phyloP scores from a whole-genome alignment of 352 stramenopile genomes.

The Globisporangium splendens region DNA sequence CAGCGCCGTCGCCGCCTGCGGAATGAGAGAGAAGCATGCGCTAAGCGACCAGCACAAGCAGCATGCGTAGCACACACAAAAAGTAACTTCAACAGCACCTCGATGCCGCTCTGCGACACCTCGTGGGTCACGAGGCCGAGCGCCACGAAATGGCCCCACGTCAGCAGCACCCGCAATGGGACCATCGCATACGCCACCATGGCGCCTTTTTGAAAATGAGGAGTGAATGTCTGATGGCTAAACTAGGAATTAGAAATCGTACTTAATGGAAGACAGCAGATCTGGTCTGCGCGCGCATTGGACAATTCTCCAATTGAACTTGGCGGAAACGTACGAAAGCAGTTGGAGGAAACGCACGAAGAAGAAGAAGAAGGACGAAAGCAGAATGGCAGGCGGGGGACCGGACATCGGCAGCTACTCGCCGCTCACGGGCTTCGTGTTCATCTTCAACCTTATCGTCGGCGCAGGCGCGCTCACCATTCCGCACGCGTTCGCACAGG shows the following conservation, averaged over 20 bases:
- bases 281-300: too few species aligned
- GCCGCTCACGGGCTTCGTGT: constrained; percentile 86
- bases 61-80: background rate
- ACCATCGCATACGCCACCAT: constrained; percentile 16
- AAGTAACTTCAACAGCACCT: constrained; percentile 1
- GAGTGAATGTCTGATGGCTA: too few species aligned
- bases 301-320: background rate
- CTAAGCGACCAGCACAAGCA: background rate
- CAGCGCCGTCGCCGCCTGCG: constrained; percentile 24
- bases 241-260: background rate
- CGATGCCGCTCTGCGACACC: constrained; percentile 2
- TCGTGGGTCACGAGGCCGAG: constrained; percentile 31
- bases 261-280: background rate
- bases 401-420: constrained; percentile 71
- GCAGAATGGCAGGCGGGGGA: constrained; percentile 48
- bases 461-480: constrained; percentile 84
- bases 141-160: constrained; percentile 51
- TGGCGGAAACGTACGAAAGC: too few species aligned
- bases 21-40: background rate
- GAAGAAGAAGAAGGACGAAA: background rate
- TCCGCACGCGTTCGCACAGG: constrained; percentile 80
- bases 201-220: background rate
- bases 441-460: constrained; percentile 91
- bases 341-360: too few species aligned
- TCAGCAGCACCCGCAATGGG: constrained; percentile 52